Conservation (phyloP, 2,329 filamentous ascomycete species). For the Trichoderma harzianum region DNA sequence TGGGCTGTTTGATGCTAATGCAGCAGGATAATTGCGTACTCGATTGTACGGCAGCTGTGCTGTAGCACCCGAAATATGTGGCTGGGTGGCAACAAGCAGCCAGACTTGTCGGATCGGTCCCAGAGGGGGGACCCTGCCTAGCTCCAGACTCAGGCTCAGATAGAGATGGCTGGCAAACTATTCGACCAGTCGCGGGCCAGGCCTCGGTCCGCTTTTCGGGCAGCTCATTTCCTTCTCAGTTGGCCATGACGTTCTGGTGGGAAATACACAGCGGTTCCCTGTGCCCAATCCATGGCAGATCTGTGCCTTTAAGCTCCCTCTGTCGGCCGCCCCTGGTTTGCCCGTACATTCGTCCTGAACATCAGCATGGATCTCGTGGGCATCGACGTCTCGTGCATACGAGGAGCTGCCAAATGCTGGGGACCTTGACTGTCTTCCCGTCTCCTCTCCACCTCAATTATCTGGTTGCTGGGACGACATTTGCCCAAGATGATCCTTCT, state of each 20-base stretch:
- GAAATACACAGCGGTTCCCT: neutral
- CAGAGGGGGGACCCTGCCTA: neutral
- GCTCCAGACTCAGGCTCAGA: conserved; percentile 4
- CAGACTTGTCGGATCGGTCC: conserved; percentile 6
- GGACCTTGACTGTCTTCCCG: conserved; percentile 3
- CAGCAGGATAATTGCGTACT: conserved; percentile 15
- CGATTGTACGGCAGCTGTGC: neutral
- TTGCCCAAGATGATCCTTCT: neutral
- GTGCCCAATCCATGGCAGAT: conserved; percentile 9
- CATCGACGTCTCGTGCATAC: conserved; percentile 11
- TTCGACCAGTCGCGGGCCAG: conserved; percentile 12
- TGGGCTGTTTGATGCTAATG: conserved; percentile 28
- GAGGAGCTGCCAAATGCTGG: neutral
- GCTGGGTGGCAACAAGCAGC: conserved; percentile 1
- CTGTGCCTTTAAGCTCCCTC: conserved; percentile 9
- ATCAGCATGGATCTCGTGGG: conserved; percentile 10
- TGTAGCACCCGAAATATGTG: conserved; percentile 13
- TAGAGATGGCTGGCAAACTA: neutral
- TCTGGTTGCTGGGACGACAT: conserved; percentile 10
- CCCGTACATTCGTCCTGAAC: neutral
- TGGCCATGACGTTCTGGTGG: conserved; percentile 4
- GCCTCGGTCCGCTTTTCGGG: conserved; percentile 15
- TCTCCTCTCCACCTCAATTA: conserved; percentile 6
- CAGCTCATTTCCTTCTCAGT: conserved; percentile 13
- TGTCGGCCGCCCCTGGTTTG: conserved; percentile 10